Percentiles rank a stretch among this genome's conserved stretches.
phyloP scores from a whole-genome alignment of 345 rosid species.

The Ailanthus altissimus region DNA sequence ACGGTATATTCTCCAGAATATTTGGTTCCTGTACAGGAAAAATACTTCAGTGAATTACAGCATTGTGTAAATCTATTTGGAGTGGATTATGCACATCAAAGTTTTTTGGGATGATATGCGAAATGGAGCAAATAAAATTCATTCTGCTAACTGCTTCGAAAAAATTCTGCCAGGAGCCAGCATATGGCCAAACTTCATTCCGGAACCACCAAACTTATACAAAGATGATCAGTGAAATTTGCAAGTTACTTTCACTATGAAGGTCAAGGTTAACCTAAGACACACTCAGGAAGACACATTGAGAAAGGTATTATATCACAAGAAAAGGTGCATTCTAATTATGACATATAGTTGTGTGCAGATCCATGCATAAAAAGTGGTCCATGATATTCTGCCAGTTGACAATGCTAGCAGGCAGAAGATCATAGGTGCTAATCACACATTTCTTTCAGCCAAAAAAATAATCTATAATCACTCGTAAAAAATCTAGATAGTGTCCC shows the following conservation, averaged over 20 bases:
- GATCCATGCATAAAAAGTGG: neutral
- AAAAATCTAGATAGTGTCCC: neutral
- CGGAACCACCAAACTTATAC: neutral
- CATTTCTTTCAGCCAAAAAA: too few species aligned
- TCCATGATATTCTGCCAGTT: neutral
- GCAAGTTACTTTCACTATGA: neutral
- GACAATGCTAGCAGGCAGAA: neutral
- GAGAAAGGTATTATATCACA: neutral
- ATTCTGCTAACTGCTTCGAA: neutral
- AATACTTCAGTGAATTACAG: constrained; percentile 1
- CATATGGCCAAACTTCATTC: neutral
- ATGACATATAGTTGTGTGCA: neutral
- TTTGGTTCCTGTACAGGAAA: constrained; percentile 56
- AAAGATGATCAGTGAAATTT: neutral
- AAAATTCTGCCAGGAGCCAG: neutral
- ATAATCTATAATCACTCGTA: too few species aligned
- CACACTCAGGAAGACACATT: neutral
- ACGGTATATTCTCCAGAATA: constrained; percentile 58
- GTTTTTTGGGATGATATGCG: neutral
- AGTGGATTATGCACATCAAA: neutral
- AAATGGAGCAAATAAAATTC: neutral
- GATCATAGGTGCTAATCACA: too few species aligned
- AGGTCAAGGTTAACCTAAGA: neutral
- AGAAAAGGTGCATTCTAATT: neutral
- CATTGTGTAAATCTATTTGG: neutral